Percentiles rank a stretch among this genome's conserved stretches.
Evolutionary conservation across 106 monocot genomes (phyloP).

Genomic region (Apostasia shenzhenica): DNA sequence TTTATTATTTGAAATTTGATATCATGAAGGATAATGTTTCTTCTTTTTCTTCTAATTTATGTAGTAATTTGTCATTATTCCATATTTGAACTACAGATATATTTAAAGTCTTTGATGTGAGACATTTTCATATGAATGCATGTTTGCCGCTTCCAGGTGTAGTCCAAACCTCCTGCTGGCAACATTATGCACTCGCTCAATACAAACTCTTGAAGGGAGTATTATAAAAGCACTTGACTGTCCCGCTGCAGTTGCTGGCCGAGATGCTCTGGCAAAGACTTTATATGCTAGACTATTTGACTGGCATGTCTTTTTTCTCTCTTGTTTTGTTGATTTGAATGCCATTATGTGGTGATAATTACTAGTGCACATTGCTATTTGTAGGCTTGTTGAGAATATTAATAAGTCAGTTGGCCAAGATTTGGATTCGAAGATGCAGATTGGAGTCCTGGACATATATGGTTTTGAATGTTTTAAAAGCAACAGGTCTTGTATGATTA

Average conservation of each 20-base stretch:
- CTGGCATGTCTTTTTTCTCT: conserved; percentile 40
- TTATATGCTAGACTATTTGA: conserved; percentile 91
- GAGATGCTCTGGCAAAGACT: conserved; percentile 89
- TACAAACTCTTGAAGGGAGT: conserved; percentile 76
- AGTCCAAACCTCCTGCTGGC: conserved; percentile 46
- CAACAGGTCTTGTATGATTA: conserved; percentile 52
- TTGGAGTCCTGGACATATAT: conserved; percentile 89
- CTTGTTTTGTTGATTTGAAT: neutral
- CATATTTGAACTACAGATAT: too few species aligned
- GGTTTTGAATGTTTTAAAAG: conserved; percentile 86
- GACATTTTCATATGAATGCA: too few species aligned
- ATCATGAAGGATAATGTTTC: too few species aligned
- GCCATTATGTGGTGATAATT: conserved; percentile 1
- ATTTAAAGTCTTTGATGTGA: too few species aligned
- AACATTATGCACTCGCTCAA: conserved; percentile 58
- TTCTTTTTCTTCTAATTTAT: too few species aligned
- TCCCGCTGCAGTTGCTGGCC: conserved; percentile 50
- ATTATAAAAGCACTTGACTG: conserved; percentile 68
- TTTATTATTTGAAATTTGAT: too few species aligned
- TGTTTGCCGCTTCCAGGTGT: conserved; percentile 25
- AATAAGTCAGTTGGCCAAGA: conserved; percentile 94
- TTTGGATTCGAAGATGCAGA: conserved; percentile 56
- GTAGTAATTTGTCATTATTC: too few species aligned
- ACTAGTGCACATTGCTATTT: conserved; percentile 1
- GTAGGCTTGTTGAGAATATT: conserved; percentile 93